These are phyloP conservation scores for Rhododendron williamsianum DNA, from an alignment of 148 eudicot genomes.

Conservation along the genomic window DNA sequence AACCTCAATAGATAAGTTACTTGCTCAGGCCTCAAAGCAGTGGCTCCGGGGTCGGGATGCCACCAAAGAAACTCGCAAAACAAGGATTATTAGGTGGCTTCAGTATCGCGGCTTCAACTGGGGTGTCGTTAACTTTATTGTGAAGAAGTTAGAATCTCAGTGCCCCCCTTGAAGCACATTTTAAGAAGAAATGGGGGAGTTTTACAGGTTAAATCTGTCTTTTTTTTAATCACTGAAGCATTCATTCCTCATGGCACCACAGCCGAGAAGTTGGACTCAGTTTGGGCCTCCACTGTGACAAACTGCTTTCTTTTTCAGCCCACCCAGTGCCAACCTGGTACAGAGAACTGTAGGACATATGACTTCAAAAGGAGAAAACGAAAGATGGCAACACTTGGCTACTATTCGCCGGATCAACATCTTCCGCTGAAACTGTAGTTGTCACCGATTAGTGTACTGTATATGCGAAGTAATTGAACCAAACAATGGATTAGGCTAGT, in stretches of 20 bases:
- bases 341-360: not conserved
- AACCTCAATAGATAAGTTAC: conserved; percentile 51
- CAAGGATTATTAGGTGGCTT: conserved; percentile 82
- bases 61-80: conserved; percentile 55
- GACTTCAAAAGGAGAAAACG: not conserved
- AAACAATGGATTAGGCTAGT: not conserved
- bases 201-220: not conserved
- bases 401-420: not conserved
- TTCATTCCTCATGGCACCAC: not conserved
- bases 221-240: not conserved
- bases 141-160: conserved; percentile 66
- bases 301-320: conserved; percentile 6
- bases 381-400: not conserved
- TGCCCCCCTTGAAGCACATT: conserved; percentile 26
- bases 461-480: not conserved
- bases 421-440: not conserved
- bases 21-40: conserved; percentile 63
- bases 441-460: not conserved
- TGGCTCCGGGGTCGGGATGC: conserved; percentile 55
- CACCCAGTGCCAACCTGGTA: not conserved
- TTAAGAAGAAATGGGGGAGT: not conserved
- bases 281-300: not conserved
- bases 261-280: not conserved
- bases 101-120: conserved; percentile 90
- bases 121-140: conserved; percentile 45